Percentiles rank a stretch among this genome's conserved stretches.
These are phyloP conservation scores for Hyaloscypha hepaticicola DNA, from an alignment of 495 filamentous ascomycete species.

Conservation along the genomic window DNA sequence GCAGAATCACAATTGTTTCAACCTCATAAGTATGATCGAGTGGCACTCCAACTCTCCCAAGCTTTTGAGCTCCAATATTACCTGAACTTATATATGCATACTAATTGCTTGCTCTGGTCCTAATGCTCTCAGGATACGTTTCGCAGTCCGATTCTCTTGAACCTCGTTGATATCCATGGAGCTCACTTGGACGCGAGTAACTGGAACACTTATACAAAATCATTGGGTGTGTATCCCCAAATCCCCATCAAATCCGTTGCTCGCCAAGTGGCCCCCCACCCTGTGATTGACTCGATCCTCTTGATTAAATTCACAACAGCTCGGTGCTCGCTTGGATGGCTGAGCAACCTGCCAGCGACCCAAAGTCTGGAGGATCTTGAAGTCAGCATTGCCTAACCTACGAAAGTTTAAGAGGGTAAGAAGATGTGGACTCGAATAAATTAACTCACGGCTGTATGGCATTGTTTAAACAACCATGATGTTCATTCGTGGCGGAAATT, in stretches of 20 bases:
- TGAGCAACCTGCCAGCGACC: conserved; percentile 48
- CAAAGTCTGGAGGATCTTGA: conserved; percentile 30
- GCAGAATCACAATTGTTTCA: too few relatives aligned
- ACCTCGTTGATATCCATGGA: too few relatives aligned
- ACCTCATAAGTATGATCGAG: too few relatives aligned
- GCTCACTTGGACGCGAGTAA: too few relatives aligned
- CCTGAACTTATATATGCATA: neutral
- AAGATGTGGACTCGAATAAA: neutral
- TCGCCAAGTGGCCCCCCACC: conserved; percentile 48
- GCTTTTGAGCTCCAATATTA: neutral
- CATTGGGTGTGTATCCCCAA: conserved; percentile 40
- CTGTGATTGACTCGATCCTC: conserved; percentile 44
- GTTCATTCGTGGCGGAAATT: conserved; percentile 47
- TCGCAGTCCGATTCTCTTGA: too few relatives aligned
- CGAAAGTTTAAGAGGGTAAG: neutral
- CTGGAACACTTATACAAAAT: neutral
- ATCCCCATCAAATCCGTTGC: conserved; percentile 44
- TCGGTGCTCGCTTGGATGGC: conserved; percentile 44
- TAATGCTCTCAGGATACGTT: too few relatives aligned
- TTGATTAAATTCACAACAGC: conserved; percentile 43
- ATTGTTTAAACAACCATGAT: conserved; percentile 49
- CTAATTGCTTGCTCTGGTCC: neutral
- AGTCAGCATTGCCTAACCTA: neutral
- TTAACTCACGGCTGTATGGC: conserved; percentile 41
- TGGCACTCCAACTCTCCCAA: neutral